phyloP scores from a whole-genome alignment of 1,284 basidiomycete species.

The Inonotus hispidus region DNA sequence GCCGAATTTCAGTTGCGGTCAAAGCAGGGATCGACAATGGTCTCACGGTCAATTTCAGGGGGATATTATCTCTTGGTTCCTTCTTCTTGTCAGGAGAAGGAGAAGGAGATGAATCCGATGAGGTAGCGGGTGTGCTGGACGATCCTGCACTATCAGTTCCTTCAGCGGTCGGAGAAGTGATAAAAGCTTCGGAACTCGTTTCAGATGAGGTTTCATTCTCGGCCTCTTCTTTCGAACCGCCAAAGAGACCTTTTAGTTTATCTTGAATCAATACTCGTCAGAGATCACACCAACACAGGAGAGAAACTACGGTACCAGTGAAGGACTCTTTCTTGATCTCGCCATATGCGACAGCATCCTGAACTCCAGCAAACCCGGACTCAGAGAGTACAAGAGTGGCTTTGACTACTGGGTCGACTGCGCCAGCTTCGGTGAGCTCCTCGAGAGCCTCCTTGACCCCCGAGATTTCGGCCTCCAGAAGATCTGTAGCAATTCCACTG shows the following conservation, averaged over 20 bases:
- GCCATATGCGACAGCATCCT: constrained; percentile 67
- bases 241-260: constrained; percentile 83
- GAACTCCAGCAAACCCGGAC: constrained; percentile 77
- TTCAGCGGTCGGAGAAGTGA: constrained; percentile 17
- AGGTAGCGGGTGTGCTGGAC: constrained; percentile 20
- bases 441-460: constrained; percentile 65
- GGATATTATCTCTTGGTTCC: constrained; percentile 45
- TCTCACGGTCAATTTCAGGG: constrained; percentile 56
- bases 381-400: constrained; percentile 78
- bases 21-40: constrained; percentile 67
- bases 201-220: constrained; percentile 25
- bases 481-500: constrained; percentile 61
- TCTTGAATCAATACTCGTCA: constrained; percentile 35
- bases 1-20: constrained; percentile 67
- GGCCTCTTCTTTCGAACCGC: constrained; percentile 35
- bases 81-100: constrained; percentile 30
- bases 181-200: constrained; percentile 10
- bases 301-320: constrained; percentile 42
- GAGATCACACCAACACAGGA: neutral
- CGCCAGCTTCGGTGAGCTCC: constrained; percentile 71
- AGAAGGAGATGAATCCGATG: constrained; percentile 22
- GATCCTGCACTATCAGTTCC: constrained; percentile 27
- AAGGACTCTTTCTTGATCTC: constrained; percentile 71
- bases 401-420: constrained; percentile 70
- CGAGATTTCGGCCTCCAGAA: constrained; percentile 63